Conservation (phyloP, 768 basidiomycete genomes). For the Albatrellus ellisii region DNA sequence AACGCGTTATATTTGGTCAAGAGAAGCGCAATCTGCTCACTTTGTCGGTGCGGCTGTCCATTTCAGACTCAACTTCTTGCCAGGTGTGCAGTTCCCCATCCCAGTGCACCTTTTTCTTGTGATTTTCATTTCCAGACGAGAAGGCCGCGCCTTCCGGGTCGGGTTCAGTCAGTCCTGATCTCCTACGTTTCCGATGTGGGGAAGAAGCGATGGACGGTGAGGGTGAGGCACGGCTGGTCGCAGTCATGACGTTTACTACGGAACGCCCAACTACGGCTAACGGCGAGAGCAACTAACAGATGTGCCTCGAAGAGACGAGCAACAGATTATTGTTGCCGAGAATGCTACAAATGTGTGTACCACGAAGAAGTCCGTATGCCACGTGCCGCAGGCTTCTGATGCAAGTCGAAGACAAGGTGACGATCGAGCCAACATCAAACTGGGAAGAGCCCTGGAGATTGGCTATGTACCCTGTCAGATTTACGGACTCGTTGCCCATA, state of each 20-base stretch:
- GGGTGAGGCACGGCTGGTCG: not conserved
- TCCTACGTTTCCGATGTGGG: not conserved
- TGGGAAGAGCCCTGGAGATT: too few relatives aligned
- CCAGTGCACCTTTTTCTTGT: constrained; percentile 19
- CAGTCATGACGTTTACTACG: not conserved
- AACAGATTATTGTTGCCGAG: too few relatives aligned
- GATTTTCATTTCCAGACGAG: constrained; percentile 14
- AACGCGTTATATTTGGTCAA: not conserved
- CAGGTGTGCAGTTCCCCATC: constrained; percentile 12
- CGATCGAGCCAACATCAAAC: too few relatives aligned
- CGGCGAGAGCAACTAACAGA: too few relatives aligned
- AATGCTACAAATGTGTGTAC: too few relatives aligned
- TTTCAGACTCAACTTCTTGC: constrained; percentile 11
- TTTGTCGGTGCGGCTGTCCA: constrained; percentile 13
- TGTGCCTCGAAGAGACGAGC: too few relatives aligned
- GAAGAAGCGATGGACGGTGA: not conserved
- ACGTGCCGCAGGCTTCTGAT: too few relatives aligned
- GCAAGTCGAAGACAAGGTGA: too few relatives aligned
- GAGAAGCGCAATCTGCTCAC: constrained; percentile 8
- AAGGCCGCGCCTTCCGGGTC: constrained; percentile 9
- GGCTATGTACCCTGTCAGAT: too few relatives aligned
- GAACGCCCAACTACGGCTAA: too few relatives aligned
- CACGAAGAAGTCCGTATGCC: too few relatives aligned
- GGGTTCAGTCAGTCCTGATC: not conserved
- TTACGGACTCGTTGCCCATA: too few relatives aligned